Evolutionary conservation across 768 basidiomycete genomes (phyloP).

Genomic region (Rhodosporidiobolus odoratus): DNA sequence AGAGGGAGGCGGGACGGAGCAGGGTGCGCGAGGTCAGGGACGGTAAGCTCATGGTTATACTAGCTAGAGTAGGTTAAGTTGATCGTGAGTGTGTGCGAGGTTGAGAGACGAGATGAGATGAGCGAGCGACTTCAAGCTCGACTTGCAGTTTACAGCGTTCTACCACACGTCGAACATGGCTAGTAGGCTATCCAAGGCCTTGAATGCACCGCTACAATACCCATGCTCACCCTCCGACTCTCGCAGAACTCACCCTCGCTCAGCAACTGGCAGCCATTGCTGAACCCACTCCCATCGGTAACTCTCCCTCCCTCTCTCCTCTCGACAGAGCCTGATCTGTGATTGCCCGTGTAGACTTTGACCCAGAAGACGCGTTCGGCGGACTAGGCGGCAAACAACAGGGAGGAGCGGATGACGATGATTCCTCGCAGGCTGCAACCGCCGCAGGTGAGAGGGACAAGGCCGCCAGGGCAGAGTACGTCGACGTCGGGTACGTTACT

Average conservation of each 20-base stretch:
- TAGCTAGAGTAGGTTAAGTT: not conserved
- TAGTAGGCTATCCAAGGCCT: not conserved
- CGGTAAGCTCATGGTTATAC: no score
- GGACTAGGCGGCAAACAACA: slow-evolving; percentile 51
- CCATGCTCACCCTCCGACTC: not conserved
- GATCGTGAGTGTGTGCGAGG: not conserved
- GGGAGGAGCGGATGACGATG: slow-evolving; percentile 45
- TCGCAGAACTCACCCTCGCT: slow-evolving; percentile 45
- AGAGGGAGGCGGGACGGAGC: not conserved
- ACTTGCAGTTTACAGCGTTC: not conserved
- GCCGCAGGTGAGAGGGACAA: slow-evolving; percentile 45
- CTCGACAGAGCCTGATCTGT: not conserved
- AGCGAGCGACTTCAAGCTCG: no score
- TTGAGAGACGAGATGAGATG: not conserved
- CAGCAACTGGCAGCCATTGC: slow-evolving; percentile 79
- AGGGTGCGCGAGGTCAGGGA: not conserved
- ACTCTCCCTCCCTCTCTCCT: slow-evolving; percentile 41
- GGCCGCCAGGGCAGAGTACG: slow-evolving; percentile 66
- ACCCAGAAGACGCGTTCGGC: slow-evolving; percentile 62
- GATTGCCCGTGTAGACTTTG: slow-evolving; percentile 55
- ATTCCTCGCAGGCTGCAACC: slow-evolving; percentile 54
- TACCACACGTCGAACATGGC: not conserved
- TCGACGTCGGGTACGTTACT: slow-evolving; percentile 70
- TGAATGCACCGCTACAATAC: no score
- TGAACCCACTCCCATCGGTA: slow-evolving; percentile 64